Evolutionary conservation across 306 rosid species (phyloP), one percentile per base, ranked within the genome.

Genomic region (Crotalaria pallida): DNA sequence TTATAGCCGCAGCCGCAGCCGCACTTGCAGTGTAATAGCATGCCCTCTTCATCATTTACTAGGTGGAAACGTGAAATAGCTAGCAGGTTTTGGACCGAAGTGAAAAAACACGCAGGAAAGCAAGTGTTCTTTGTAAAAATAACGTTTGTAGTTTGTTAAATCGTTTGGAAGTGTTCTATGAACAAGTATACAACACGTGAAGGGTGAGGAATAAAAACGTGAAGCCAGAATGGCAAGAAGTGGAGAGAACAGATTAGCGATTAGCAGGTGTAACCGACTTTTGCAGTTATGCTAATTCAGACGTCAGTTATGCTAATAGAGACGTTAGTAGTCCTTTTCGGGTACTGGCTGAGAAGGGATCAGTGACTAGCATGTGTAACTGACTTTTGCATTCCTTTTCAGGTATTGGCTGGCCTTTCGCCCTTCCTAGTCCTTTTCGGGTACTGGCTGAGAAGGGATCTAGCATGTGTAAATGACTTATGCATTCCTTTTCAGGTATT

Each of bases 61-160:
- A 29, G 17, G 36, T 58, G 75, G 43, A 64, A 69, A 53, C 57
- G 62, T 73, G 70, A 47, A n/a, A 33, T 33, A n/a, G 18, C 56
- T 24, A 62, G 15, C 38, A 7, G 22, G 24, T 11, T 62, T 21
- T 38, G 59, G n/a, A 3, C 24, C 4, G 18, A 7, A 31, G 59
- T 58, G 65, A 43, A 10, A 16, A 9, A 40, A 15, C 74, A 65
- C 45, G 18, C 31, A 16, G 16, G 23, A 22, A 16, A 19, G 13
- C 43, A 29, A 60, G 8, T 21, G 45, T 2, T 7, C 17, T 0
- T 48, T 41, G 36, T 0, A 34, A 26, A 75, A 64, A 5, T 33
- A 33, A 74, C 58, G 59, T 27, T 36, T 40, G 0, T 10, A 15
- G 66, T 61, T 62, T 69, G 43, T 52, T 69, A 3, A 12, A 12